Base-by-base conservation (phyloP, 2,329 filamentous ascomycete species). In the Aspergillus alliaceus region DNA sequence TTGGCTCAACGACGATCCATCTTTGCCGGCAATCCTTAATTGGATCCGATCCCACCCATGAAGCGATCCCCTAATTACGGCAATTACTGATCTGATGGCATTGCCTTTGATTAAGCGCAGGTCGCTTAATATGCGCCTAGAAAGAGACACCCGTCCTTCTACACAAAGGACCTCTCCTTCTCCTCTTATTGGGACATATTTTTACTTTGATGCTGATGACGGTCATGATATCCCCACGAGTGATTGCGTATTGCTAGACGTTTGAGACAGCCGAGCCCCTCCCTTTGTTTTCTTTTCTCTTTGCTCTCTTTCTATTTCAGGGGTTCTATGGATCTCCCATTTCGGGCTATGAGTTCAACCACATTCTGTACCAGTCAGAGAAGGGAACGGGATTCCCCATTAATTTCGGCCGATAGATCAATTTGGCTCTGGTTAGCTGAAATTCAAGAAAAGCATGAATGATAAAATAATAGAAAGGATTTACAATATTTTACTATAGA, bases 1-100 rank as follows among this genome's bases (percentile, higher is more conserved):
- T 72, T 88, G 85, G 84, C 74, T 86, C 44, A 73, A 75, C 35
- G 85, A 88, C 59, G 85, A 87, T 65, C 85, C 85, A 3, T 76
- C 81, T 7, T 72, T 87, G 56, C 74, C 77, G 15, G 75, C 75
- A 20, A 83, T 86, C 48, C 77, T 75, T 24, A 66, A 68, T 32
- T 80, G 77, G 75, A 76, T 80, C 42, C 70, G 68, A 46, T 68
- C 71, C 31, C 74, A 75, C 56, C 69, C 68, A 57, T 73, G 56
- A 59, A 56, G 44, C 29, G 27, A 25, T 46, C 25, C 31, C 2
- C 14, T 40, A 42, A 42, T 14, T 49, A 54, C 51, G 31, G 53
- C 40, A 48, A 59, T 50, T 42, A 54, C 51, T 49, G 34, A 57
- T 54, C 34, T 49, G 54, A 29, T 58, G 57, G 56, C 59, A 59